These are phyloP conservation scores for Chrysosporium keratinophilum DNA, from an alignment of 2,329 filamentous ascomycete species.

Conservation along the genomic window DNA sequence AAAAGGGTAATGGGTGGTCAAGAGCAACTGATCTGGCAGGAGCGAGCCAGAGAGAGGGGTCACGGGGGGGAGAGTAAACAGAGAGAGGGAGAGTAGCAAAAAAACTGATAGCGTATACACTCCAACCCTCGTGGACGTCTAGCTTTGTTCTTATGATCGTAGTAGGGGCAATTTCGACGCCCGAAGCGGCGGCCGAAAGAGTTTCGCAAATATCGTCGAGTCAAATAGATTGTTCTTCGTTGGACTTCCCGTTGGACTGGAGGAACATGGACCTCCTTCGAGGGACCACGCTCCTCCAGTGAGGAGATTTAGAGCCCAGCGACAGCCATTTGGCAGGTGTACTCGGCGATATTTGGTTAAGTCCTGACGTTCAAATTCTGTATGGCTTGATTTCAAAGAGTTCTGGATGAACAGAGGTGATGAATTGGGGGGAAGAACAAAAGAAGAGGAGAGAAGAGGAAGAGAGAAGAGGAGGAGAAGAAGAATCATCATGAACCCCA, in stretches of 20 bases:
- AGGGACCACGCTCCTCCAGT: conserved; percentile 44
- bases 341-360: conserved; percentile 58
- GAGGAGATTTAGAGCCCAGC: conserved; percentile 89
- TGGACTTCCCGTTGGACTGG: conserved; percentile 72
- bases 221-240: conserved; percentile 52
- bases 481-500: background rate
- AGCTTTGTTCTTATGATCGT: conserved; percentile 32
- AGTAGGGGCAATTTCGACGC: conserved; percentile 54
- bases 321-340: conserved; percentile 63
- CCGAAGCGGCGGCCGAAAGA: conserved; percentile 38
- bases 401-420: conserved; percentile 3
- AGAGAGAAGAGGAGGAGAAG: conserved; percentile 14
- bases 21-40: background rate
- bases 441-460: conserved; percentile 20
- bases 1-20: background rate
- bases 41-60: conserved; percentile 12
- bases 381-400: conserved; percentile 8
- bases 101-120: conserved; percentile 24
- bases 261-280: conserved; percentile 9
- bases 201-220: conserved; percentile 45
- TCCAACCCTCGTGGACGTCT: conserved; percentile 27
- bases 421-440: conserved; percentile 11
- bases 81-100: conserved; percentile 14
- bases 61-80: conserved; percentile 8
- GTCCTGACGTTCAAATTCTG: conserved; percentile 14